Base-by-base conservation (phyloP, 2,329 filamentous ascomycete genomes). In the Chrysoporthe puriensis region DNA sequence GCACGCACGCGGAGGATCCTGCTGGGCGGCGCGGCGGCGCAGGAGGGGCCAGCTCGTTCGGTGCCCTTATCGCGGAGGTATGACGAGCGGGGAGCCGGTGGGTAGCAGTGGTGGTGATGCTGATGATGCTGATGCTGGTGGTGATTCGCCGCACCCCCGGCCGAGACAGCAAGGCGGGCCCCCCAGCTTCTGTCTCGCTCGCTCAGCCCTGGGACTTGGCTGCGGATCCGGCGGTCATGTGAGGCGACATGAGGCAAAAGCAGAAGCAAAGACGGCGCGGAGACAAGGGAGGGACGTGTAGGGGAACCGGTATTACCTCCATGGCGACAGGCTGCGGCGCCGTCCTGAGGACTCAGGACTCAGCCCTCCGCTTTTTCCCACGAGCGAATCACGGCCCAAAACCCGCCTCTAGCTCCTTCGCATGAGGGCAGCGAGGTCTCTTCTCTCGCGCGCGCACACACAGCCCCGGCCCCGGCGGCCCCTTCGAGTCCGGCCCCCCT, bases 21-120 rank as follows among this genome's bases (percentile, higher is more conserved):
- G 32, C 44, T 59, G 40, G 26, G 18, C n/a, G 56, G 61, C 50
- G 64, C 32, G 50, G 58, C 61, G 64, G n/a, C 60, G 67, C 69
- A 69, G 46, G 61, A 7, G 46, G 40, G 57, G 50, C 57, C 52
- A 26, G 26, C 26, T 26, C 26, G 26, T 26, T 65, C 56, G 44
- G 26, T 5, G 18, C 21, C 44, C 34, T 56, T 56, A 43, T 44
- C 40, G 40, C 44, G 50, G 43, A 50, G 64, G 67, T 69, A 54
- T 69, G 69, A 70, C 67, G 58, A 63, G 63, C 64, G 58, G 65
- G 62, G 43, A 67, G 52, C 54, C 26, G 54, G 62, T 69, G 62
- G 66, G 52, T 50, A 62, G 58, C 64, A 64, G 63, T 62, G 34
- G 34, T 42, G n/a, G n/a, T 52, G 48, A 13, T 26, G 21, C 18